Base-by-base conservation (phyloP, 1,284 basidiomycete species). In the Sporisorium sorghi region DNA sequence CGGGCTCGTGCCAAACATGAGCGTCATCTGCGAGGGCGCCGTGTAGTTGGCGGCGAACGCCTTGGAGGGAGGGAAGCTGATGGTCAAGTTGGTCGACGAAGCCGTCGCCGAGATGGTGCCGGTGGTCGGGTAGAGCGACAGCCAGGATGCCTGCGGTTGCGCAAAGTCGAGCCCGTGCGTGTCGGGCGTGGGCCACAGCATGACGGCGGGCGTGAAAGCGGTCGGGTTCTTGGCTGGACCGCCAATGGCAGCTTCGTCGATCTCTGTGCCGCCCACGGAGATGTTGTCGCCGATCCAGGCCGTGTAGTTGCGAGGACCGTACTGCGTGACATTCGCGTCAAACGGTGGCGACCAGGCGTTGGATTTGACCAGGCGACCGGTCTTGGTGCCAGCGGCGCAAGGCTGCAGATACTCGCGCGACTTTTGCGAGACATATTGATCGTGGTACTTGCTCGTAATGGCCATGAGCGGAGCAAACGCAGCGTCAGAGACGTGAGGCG, bases 251-350 rank as follows among this genome's bases (percentile, higher is more conserved):
- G 59, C 65, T 44, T 68, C 58, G 40, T 68, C 65, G 17, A 68
- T 68, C 58, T 68, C 58, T 14, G 65, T 68, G 15, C 65, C 58
- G n/a, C 65, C 65, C 19, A 60, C 65, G 9, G 65, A 57, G 39
- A 68, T 42, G 17, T 68, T 68, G 48, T 52, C 39, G 32, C 54
- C 48, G 35, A 68, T 68, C 58, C 59, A 68, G 10, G 65, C 65
- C 8, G 65, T 68, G 65, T 68, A 68, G 51, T 68, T 68, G 32
- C 65, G 58, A 46, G 65, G 65, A n/a, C 65, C 65, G 39, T 61
- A 62, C 51, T 58, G 54, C 39, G 57, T 54, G 30, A 62, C 59
- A 40, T 68, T 50, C 1, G 65, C 65, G 19, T 68, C 65, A 21
- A 68, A 68, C 5, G 65, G 65, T 24, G 65, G 65, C 30, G 65